Evolutionary conservation across 192 early-diverging fungal genomes (phyloP).

Genomic region (Phycomyces blakesleeanus): DNA sequence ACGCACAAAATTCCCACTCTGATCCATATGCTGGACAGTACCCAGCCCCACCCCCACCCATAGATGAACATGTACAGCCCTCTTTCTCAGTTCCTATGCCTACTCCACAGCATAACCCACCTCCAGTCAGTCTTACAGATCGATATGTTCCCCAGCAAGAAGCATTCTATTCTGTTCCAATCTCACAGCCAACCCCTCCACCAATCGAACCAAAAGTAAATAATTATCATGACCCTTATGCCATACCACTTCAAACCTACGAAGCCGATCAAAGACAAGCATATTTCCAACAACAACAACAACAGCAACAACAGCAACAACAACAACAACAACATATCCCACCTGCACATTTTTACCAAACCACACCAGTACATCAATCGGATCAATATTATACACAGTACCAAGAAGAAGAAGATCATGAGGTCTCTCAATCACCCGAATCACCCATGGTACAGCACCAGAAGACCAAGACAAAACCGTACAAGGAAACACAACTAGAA

Average conservation of each 20-base stretch:
- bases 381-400: not conserved
- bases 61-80: not conserved
- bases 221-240: conserved; percentile 4
- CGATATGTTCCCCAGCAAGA: not conserved
- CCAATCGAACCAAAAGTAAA: not conserved
- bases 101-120: not conserved
- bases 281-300: not conserved
- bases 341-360: not conserved
- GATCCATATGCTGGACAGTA: conserved; percentile 34
- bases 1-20: not conserved
- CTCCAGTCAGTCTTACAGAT: not conserved
- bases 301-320: no score
- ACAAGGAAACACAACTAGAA: not conserved
- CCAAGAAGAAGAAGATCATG: not conserved
- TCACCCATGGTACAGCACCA: not conserved
- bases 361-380: not conserved
- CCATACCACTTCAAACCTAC: not conserved
- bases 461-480: conserved; percentile 4
- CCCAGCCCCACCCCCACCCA: conserved; percentile 14
- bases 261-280: conserved; percentile 1
- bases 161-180: not conserved
- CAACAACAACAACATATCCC: conserved; percentile 1
- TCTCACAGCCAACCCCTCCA: not conserved
- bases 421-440: conserved; percentile 1
- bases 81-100: not conserved